Base-by-base conservation (phyloP, 768 basidiomycete genomes). In the Trametes punicea region DNA sequence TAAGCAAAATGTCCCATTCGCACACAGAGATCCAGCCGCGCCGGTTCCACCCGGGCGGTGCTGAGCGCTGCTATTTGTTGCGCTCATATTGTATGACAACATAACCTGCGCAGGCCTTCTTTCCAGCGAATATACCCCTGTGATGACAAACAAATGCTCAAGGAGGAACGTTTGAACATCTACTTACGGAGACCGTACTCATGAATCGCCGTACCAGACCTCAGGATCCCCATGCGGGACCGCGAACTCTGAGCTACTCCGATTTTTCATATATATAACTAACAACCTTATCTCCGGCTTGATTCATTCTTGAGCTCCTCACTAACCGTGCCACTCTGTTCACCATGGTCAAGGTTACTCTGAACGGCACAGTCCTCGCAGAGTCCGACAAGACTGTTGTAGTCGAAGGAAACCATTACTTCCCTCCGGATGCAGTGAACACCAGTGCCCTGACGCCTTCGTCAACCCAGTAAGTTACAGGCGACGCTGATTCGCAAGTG, bases 371-470 rank as follows among this genome's bases (percentile, higher is more conserved):
- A 11, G 68, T 77, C 13, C 74, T 91, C 62, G 88, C 88, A 0
- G 78, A 87, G 51, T 80, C 78, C 6, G 69, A 74, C 59, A 69
- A 74, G 0, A 83, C 87, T 0, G 70, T 81, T 31, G 67, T 79
- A 6, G 77, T 90, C 42, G 86, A 89, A 62, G 79, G 78, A 11
- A 89, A 87, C 60, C 81, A 87, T 59, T 90, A 90, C 71, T 90
- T 90, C 66, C 87, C 89, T 4, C 82, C 83, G 0, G 67, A 73
- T 1, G 70, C 78, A 1, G 71, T 90, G 23, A 72, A 77, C 36
- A 73, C 68, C 38, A 67, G 73, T 4, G 59, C 75, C 11, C 75
- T 90, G 59, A 73, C 56, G 15, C 65, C 71, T 18, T 90, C 89
- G 1, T 60, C 71, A 31, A 87, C 83, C 0, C 73, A 69, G 83